Evolutionary conservation across 2,329 filamentous ascomycete genomes (phyloP).

Genomic region (Alternaria ventricosa): DNA sequence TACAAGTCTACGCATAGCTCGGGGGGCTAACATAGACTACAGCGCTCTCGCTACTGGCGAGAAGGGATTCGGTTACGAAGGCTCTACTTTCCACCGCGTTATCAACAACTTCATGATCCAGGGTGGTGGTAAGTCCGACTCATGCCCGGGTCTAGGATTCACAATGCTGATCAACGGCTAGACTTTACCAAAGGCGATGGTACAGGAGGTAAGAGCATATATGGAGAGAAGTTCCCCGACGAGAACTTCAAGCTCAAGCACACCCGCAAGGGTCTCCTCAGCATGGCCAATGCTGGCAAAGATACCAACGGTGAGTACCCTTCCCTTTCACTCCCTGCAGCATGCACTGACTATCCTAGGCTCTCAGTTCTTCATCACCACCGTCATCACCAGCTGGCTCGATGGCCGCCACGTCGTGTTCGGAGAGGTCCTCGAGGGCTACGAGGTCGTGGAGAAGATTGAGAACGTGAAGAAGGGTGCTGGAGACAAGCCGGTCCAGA

Average conservation of each 20-base stretch:
- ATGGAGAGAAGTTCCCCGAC: slow-evolving; percentile 81
- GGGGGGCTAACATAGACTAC: slow-evolving; percentile 46
- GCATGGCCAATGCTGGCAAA: slow-evolving; percentile 74
- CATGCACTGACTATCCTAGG: not conserved
- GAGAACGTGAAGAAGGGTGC: slow-evolving; percentile 71
- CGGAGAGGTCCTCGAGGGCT: slow-evolving; percentile 86
- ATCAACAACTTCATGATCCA: slow-evolving; percentile 94
- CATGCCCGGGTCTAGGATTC: not conserved
- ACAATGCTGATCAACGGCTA: not conserved
- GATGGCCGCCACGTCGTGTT: slow-evolving; percentile 87
- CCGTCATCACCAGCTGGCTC: slow-evolving; percentile 80
- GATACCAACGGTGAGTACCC: slow-evolving; percentile 61
- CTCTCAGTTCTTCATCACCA: slow-evolving; percentile 92
- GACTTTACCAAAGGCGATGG: slow-evolving; percentile 63
- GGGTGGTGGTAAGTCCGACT: slow-evolving; percentile 64
- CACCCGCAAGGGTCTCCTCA: slow-evolving; percentile 81
- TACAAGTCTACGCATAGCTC: not conserved
- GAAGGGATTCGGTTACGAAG: slow-evolving; percentile 85
- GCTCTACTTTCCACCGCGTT: slow-evolving; percentile 85
- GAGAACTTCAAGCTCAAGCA: slow-evolving; percentile 97
- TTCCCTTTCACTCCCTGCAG: not conserved
- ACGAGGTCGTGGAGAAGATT: slow-evolving; percentile 79
- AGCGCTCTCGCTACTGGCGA: slow-evolving; percentile 82
- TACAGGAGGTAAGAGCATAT: slow-evolving; percentile 88
- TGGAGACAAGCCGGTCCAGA: slow-evolving; percentile 72